phyloP scores from a whole-genome alignment of 2,329 filamentous ascomycete genomes.

The Davidsoniella neocaledoniae region DNA sequence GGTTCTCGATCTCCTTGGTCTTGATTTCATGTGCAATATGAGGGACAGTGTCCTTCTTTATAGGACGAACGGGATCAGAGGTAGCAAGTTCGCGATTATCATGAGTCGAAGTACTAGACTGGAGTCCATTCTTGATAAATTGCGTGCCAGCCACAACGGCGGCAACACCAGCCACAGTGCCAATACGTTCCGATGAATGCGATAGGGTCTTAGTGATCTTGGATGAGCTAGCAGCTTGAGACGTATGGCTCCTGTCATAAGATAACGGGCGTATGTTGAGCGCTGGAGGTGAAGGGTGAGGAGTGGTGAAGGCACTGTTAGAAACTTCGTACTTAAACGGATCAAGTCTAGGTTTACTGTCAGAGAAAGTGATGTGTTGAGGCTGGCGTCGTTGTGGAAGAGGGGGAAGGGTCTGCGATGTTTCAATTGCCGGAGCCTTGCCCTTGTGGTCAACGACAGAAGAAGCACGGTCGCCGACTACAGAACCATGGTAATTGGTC shows the following conservation, averaged over 20 bases:
- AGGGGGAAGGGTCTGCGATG: not conserved
- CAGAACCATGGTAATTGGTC: no score
- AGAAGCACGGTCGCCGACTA: not conserved
- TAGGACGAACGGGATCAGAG: not conserved
- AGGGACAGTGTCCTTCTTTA: not conserved
- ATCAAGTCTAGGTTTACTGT: conserved; percentile 22
- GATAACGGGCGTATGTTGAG: not conserved
- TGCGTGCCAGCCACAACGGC: not conserved
- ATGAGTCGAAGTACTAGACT: no score
- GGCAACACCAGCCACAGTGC: not conserved
- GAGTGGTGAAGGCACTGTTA: conserved; percentile 33
- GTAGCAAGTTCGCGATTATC: no score
- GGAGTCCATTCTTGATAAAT: not conserved
- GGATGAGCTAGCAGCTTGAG: not conserved
- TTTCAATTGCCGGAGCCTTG: not conserved
- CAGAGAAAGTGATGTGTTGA: not conserved
- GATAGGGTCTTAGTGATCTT: no score
- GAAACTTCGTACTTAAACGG: conserved; percentile 42
- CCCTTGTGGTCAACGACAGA: not conserved
- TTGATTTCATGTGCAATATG: not conserved
- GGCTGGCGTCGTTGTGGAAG: not conserved
- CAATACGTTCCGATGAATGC: no score
- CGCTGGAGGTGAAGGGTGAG: conserved; percentile 22
- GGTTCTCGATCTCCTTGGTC: not conserved
- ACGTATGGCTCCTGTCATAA: not conserved